Evolutionary conservation across 805 yeast genomes (phyloP), one percentile per base, ranked within the genome.

Genomic region (Zygoascus tannicola): DNA sequence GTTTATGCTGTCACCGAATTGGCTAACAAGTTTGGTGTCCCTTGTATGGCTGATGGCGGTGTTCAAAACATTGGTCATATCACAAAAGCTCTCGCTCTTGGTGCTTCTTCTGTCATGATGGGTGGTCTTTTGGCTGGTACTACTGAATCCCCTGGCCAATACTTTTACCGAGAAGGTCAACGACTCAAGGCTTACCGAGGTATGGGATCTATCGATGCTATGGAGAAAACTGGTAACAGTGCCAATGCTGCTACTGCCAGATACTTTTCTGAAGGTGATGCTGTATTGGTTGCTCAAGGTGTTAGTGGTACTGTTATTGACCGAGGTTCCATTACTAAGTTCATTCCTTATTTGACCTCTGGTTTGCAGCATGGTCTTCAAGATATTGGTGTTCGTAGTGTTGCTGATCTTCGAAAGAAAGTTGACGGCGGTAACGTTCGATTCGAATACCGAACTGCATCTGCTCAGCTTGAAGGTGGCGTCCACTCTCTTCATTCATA

Each of bases 11-110:
- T 92, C 44, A 75, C 92, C 52, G 88, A 90, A 72, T 88, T 92
- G 63, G 94, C 97, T 54, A 81, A 80, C 69, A 76, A 80, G 66
- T 92, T 90, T 63, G 98, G 98, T 65, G 95, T 92, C 54, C 97
- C 98, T 64, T 85, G 95, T 70, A 87, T 92, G 58, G 98, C 98
- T 55, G 98, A 92, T 66, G 98, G 98, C 76, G 98, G 98, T 79
- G 80, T 92, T 60, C 90, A 87, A 68, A 92, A 92, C 76, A 87
- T 92, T 71, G 98, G 98, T 56, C 98, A 92, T 74, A 85, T 92
- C 65, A 81, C 90, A 58, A 92, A 92, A 74, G 98, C 98, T 42
- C 68, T 90, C 57, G 90, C 97, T 49, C 74, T 92, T 50, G 98
- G 98, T 69, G 95, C 98, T 32, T 87, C 97, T 16, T 74, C 83